Conservation (phyloP, 208 protist genomes). For the Blechomonas ayalai region DNA sequence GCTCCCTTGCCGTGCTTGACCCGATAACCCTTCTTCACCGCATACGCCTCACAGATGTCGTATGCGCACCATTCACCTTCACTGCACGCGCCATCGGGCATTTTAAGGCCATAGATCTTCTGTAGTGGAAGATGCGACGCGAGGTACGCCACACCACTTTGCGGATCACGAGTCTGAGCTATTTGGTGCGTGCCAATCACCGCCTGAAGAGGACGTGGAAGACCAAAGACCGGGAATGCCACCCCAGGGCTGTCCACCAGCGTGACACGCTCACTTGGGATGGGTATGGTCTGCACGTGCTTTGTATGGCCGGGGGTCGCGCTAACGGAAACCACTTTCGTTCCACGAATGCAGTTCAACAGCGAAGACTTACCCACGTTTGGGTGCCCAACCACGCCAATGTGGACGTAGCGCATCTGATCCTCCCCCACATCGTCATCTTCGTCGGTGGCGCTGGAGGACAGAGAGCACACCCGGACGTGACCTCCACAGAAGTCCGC, state of each 20-base stretch:
- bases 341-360: slow-evolving; percentile 94
- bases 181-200: slow-evolving; percentile 94
- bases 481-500: no score
- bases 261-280: slow-evolving; percentile 73
- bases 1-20: slow-evolving; percentile 80
- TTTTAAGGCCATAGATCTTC: slow-evolving; percentile 79
- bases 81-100: slow-evolving; percentile 38
- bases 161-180: slow-evolving; percentile 95
- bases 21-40: slow-evolving; percentile 80
- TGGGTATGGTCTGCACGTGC: slow-evolving; percentile 94
- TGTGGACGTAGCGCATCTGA: slow-evolving; percentile 27
- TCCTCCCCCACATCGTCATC: slow-evolving; percentile 2
- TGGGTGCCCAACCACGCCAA: slow-evolving; percentile 88
- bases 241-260: slow-evolving; percentile 95
- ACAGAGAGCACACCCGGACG: no score
- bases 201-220: slow-evolving; percentile 86
- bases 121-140: slow-evolving; percentile 89
- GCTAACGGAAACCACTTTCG: slow-evolving; percentile 93
- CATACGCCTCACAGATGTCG: slow-evolving; percentile 91
- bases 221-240: slow-evolving; percentile 80
- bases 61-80: slow-evolving; percentile 79
- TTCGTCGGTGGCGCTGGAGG: not conserved
- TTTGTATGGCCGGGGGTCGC: slow-evolving; percentile 96
- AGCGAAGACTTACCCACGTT: slow-evolving; percentile 96
- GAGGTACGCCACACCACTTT: slow-evolving; percentile 86